phyloP scores from a whole-genome alignment of 345 rosid species.

The Eucalyptus globulus region DNA sequence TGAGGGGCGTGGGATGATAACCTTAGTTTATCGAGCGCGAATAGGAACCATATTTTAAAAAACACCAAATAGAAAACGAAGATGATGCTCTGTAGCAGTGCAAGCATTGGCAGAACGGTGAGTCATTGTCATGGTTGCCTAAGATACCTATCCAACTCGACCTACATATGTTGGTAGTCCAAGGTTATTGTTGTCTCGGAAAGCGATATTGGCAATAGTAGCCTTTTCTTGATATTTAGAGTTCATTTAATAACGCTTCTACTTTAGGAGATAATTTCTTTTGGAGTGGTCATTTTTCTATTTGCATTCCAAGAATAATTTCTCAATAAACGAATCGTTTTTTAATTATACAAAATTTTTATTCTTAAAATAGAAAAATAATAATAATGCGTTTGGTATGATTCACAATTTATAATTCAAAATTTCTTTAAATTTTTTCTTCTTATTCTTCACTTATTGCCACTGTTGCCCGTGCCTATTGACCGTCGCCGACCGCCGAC shows the following conservation, averaged over 20 bases:
- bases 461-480: fast-evolving
- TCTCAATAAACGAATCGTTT: fast-evolving
- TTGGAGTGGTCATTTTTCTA: fast-evolving
- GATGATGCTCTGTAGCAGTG: neutral
- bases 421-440: no score
- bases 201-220: neutral
- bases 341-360: fast-evolving
- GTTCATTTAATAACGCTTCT: fast-evolving
- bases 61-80: neutral
- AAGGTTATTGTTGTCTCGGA: neutral
- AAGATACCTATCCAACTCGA: neutral
- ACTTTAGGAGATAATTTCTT: fast-evolving
- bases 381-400: fast-evolving
- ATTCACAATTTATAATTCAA: fast-evolving
- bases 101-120: neutral
- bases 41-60: neutral
- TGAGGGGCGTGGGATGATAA: neutral
- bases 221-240: neutral
- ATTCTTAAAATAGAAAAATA: fast-evolving
- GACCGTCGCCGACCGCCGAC: fast-evolving
- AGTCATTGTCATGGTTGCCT: neutral
- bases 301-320: fast-evolving
- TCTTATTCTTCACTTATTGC: fast-evolving
- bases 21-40: neutral
- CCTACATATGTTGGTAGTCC: neutral